A percentile compares a stretch with the other conserved stretches of the same genome.
Conservation (phyloP, 345 rosid genomes). For the Bruguiera sexangula region DNA sequence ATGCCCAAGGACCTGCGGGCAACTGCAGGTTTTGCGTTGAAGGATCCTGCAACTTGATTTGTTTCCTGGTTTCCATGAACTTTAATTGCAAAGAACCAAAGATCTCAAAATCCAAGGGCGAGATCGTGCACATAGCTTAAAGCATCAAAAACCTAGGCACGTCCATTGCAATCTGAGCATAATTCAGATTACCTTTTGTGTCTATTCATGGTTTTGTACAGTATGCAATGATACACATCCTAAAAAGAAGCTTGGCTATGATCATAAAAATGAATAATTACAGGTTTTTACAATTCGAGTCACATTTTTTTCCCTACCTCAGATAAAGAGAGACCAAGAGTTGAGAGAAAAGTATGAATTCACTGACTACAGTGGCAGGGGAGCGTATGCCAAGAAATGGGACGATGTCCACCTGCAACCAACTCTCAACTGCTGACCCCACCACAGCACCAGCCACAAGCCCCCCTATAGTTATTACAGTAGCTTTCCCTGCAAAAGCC, state of each 20-base stretch:
- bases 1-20: too few relatives aligned
- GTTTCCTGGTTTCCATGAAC: too few relatives aligned
- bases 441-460: constrained; percentile 92
- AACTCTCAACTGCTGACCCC: constrained; percentile 85
- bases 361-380: constrained; percentile 82
- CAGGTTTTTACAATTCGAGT: constrained; percentile 28
- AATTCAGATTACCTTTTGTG: not conserved
- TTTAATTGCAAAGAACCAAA: not conserved
- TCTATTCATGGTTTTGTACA: constrained; percentile 48
- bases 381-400: constrained; percentile 82
- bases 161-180: constrained; percentile 7
- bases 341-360: constrained; percentile 78
- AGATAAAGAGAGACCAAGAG: constrained; percentile 79
- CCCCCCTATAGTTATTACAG: constrained; percentile 77
- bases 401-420: constrained; percentile 93
- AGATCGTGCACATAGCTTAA: not conserved
- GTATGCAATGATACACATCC: constrained; percentile 43
- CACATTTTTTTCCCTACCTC: constrained; percentile 38
- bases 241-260: constrained; percentile 35
- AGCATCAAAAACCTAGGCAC: not conserved
- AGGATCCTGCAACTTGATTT: not conserved
- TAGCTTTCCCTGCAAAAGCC: constrained; percentile 70
- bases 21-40: not conserved
- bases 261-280: constrained; percentile 51
- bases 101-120: not conserved